phyloP scores from a whole-genome alignment of 1,139 yeast species.

The Blastobotrys petasosporus region DNA sequence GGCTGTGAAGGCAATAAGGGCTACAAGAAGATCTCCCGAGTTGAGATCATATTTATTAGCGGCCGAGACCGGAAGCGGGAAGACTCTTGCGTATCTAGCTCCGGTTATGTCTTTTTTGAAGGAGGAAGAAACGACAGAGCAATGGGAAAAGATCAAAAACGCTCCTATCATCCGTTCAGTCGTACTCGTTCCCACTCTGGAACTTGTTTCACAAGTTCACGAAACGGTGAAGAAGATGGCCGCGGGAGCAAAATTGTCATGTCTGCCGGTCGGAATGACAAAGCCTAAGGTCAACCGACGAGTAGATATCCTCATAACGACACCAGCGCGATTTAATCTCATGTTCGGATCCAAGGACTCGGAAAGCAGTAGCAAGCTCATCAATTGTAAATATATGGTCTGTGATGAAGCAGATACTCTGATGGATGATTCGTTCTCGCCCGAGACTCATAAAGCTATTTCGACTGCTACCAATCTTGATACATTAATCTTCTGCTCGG shows the following conservation, averaged over 20 bases:
- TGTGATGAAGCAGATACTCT: conserved; percentile 96
- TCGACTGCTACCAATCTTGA: conserved; percentile 48
- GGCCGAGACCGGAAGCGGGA: conserved; percentile 96
- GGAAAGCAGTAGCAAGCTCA: conserved; percentile 22
- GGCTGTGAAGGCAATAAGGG: conserved; percentile 46
- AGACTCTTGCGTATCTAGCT: conserved; percentile 84
- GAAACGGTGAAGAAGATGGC: conserved; percentile 49
- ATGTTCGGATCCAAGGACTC: conserved; percentile 16
- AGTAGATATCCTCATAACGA: conserved; percentile 74
- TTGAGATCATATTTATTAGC: conserved; percentile 62
- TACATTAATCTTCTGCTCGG: conserved; percentile 75
- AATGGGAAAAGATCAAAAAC: conserved; percentile 25
- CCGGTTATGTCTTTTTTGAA: conserved; percentile 67
- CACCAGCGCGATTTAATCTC: conserved; percentile 47
- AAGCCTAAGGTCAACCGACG: conserved; percentile 41
- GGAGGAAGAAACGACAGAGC: conserved; percentile 28
- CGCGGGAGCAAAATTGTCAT: conserved; percentile 25
- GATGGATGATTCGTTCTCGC: conserved; percentile 75
- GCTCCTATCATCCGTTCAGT: conserved; percentile 57
- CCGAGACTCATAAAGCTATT: conserved; percentile 57
- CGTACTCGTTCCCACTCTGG: conserved; percentile 81
- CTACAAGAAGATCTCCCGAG: conserved; percentile 27
- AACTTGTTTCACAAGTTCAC: conserved; percentile 75
- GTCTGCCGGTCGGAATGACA: conserved; percentile 21
- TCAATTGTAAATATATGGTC: conserved; percentile 49